phyloP scores from a whole-genome alignment of 108 stramenopile genomes.

The Schizochytrium sp. region DNA sequence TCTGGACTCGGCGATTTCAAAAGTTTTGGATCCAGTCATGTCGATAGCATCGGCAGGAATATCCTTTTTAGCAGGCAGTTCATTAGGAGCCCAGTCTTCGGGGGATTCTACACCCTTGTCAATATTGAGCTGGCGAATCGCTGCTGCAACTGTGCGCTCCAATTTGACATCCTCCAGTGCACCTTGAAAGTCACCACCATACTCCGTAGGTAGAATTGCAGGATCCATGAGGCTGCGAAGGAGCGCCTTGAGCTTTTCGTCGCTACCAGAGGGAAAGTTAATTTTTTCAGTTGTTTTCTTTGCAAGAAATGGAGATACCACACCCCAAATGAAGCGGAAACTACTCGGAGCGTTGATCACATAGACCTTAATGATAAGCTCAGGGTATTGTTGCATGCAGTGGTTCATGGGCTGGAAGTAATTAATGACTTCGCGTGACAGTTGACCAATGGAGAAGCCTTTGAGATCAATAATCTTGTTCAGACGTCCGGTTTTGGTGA shows the following conservation, averaged over 20 bases:
- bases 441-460: background rate
- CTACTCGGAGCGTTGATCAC: slow-evolving; percentile 45
- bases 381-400: slow-evolving; percentile 58
- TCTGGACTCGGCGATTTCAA: background rate
- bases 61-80: background rate
- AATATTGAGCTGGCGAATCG: slow-evolving; percentile 42
- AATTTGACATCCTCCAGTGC: background rate
- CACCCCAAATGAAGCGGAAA: slow-evolving; percentile 26
- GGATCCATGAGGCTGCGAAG: slow-evolving; percentile 36
- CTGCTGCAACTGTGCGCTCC: background rate
- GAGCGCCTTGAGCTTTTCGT: slow-evolving; percentile 11
- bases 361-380: slow-evolving; percentile 54
- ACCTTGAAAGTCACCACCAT: background rate
- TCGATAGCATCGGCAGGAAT: background rate
- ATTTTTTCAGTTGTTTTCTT: slow-evolving; percentile 52
- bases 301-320: slow-evolving; percentile 32
- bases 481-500: slow-evolving; percentile 54
- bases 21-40: background rate
- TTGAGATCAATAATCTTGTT: slow-evolving; percentile 58
- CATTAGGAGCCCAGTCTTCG: slow-evolving; percentile 44
- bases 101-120: background rate
- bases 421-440: slow-evolving; percentile 27
- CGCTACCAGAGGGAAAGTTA: slow-evolving; percentile 49
- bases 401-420: slow-evolving; percentile 61
- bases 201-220: slow-evolving; percentile 49